Evolutionary conservation across 768 basidiomycete genomes (phyloP).

Genomic region (Ramaria sp.): DNA sequence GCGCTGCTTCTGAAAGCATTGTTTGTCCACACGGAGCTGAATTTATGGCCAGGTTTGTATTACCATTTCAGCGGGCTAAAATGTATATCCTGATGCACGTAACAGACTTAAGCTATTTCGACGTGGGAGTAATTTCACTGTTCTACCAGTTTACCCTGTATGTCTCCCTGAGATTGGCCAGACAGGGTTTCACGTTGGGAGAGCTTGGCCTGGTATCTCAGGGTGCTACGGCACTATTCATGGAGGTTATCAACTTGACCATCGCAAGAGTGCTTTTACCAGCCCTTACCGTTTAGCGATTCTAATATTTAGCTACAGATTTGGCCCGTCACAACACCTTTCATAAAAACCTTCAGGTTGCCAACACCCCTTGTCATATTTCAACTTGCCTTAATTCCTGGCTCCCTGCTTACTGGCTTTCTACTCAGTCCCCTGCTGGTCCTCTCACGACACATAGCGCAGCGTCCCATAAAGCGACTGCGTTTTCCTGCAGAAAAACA

Average conservation of each 20-base stretch:
- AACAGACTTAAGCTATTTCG: constrained; percentile 68
- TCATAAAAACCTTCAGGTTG: constrained; percentile 84
- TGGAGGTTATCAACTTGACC: constrained; percentile 82
- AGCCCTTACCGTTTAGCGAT: neutral
- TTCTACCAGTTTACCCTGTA: constrained; percentile 93
- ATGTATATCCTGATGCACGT: constrained; percentile 1
- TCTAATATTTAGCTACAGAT: constrained; percentile 35
- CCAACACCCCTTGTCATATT: constrained; percentile 88
- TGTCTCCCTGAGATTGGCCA: constrained; percentile 77
- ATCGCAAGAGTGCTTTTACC: constrained; percentile 54
- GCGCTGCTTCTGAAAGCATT: constrained; percentile 40
- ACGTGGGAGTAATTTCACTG: constrained; percentile 57
- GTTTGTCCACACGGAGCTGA: constrained; percentile 31
- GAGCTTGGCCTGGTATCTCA: constrained; percentile 86
- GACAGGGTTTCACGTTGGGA: constrained; percentile 91
- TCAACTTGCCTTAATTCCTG: constrained; percentile 87
- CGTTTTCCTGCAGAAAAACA: constrained; percentile 76
- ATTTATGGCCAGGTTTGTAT: constrained; percentile 63
- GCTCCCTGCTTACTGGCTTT: constrained; percentile 87
- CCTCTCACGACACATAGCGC: constrained; percentile 85
- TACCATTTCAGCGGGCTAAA: neutral
- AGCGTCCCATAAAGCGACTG: constrained; percentile 68
- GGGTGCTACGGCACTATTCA: constrained; percentile 75
- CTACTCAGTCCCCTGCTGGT: constrained; percentile 88
- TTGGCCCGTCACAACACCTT: constrained; percentile 68